Percentiles rank a stretch among this genome's conserved stretches.
Conservation (phyloP, 805 yeast genomes). For the Candida qinlingensis region DNA sequence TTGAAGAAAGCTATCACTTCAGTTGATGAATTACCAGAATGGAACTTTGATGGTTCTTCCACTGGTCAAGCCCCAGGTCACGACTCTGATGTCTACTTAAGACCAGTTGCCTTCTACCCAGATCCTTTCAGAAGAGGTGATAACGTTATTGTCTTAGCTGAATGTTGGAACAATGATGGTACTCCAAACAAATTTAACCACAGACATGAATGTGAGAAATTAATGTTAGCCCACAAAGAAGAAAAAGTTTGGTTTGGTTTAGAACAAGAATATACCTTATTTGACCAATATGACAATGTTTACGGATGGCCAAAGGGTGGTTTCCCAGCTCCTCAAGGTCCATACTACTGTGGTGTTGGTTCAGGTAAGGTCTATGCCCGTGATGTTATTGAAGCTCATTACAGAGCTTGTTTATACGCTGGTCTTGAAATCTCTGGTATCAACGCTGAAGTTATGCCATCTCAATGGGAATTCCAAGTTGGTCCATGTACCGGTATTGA, state of each 20-base stretch:
- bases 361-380: constrained; percentile 97
- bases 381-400: constrained; percentile 98
- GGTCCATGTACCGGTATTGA: constrained; percentile 94
- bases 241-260: constrained; percentile 95
- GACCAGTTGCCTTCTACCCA: constrained; percentile 92
- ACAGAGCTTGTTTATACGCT: constrained; percentile 94
- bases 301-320: constrained; percentile 99
- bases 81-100: constrained; percentile 90
- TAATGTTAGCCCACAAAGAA: constrained; percentile 84
- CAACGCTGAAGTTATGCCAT: constrained; percentile 99
- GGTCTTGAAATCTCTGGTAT: constrained; percentile 92
- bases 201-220: constrained; percentile 93
- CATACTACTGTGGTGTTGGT: constrained; percentile 99
- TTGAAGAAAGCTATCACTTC: constrained; percentile 60
- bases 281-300: constrained; percentile 83
- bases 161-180: constrained; percentile 98
- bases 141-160: constrained; percentile 90
- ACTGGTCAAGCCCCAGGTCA: constrained; percentile 98
- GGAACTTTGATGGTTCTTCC: constrained; percentile 99
- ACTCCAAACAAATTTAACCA: constrained; percentile 98
- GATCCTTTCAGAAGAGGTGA: constrained; percentile 99
- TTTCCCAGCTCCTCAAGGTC: constrained; percentile 99
- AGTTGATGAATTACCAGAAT: constrained; percentile 89
- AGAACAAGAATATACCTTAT: constrained; percentile 97
- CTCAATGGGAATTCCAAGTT: constrained; percentile 99